Percentiles rank a stretch among this genome's conserved stretches.
These are phyloP conservation scores for Friedmanniomyces simplex DNA, from an alignment of 495 filamentous ascomycete species.

Conservation along the genomic window DNA sequence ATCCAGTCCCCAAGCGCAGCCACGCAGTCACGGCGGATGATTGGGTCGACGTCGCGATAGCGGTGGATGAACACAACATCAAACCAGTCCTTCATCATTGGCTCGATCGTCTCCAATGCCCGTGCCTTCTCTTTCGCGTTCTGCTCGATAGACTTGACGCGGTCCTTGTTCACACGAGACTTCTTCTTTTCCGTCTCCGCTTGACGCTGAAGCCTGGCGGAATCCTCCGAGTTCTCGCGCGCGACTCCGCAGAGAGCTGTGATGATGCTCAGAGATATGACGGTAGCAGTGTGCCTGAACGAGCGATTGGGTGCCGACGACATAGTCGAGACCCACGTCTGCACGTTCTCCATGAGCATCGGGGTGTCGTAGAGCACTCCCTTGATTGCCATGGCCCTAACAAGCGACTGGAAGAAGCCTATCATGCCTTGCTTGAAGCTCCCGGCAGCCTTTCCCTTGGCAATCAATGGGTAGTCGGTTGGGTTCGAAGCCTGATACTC, in stretches of 20 bases:
- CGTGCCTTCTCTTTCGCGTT: constrained; percentile 55
- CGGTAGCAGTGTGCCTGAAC: constrained; percentile 85
- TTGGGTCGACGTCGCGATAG: constrained; percentile 85
- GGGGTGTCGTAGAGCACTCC: constrained; percentile 64
- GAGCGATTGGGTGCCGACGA: constrained; percentile 72
- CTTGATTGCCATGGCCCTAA: constrained; percentile 62
- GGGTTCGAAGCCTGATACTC: constrained; percentile 68
- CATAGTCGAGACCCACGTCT: constrained; percentile 77
- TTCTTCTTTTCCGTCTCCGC: constrained; percentile 72
- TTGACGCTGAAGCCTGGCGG: constrained; percentile 67
- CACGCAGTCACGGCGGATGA: constrained; percentile 75
- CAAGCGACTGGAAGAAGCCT: constrained; percentile 64
- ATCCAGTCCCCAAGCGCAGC: constrained; percentile 82
- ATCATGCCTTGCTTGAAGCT: constrained; percentile 67
- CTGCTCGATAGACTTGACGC: constrained; percentile 55
- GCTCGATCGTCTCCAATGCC: constrained; percentile 53
- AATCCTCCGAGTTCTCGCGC: constrained; percentile 50
- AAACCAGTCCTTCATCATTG: constrained; percentile 67
- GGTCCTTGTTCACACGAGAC: constrained; percentile 61
- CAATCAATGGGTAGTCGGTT: constrained; percentile 87
- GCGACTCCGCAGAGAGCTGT: constrained; percentile 57
- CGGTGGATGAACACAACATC: constrained; percentile 87
- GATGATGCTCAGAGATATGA: constrained; percentile 65
- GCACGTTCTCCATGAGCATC: constrained; percentile 70
- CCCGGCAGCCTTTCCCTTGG: constrained; percentile 57